Base-by-base conservation (phyloP, 2,329 filamentous ascomycete species). In the Gyromitra esculenta region DNA sequence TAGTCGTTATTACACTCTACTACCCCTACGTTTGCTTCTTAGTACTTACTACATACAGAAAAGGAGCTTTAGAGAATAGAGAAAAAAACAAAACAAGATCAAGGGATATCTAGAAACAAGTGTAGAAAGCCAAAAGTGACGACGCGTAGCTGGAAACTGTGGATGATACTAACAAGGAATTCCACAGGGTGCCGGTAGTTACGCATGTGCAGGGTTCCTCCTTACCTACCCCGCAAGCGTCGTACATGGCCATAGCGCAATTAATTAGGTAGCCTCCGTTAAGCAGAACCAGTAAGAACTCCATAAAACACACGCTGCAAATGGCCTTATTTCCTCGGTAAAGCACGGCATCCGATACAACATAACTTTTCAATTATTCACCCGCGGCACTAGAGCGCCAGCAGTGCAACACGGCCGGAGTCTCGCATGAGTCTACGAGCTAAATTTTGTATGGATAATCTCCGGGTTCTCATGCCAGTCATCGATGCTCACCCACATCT, bases 401-500 rank as follows among this genome's bases (percentile, higher is more conserved):
- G 18, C 25, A 43, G 52, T 50, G 54, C 54, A 59, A 50, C 43
- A 63, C 21, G 56, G 41, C 54, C 64, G 21, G n/a, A 41, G 54
- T 84, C 87, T 97, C 82, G 93, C 37, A 64, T 50, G 39, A 48
- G 59, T 43, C 59, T 75, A 75, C 31, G 65, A 75, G 31, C 72
- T 94, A 84, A 98, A 97, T 85, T 97, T 98, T 82, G 93, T 96
- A 85, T 98, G 95, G 83, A 99, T 98, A 82, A 99, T 96, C 83
- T 99, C 95, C 18, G 96, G 96, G 83, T 99, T 97, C 88, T 99
- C 96, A 84, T 99, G 96, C 96, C 96, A 99, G 87, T 99, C 96
- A 83, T 98, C 96, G 83, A 97, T 95, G 85, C 94, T 97, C 82
- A 99, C 96, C 94, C 96, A 98, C 96, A 99, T 99, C 95, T 97